These are phyloP conservation scores for Scalesia atractyloides DNA, from an alignment of 129 eudicot genomes.

Conservation along the genomic window DNA sequence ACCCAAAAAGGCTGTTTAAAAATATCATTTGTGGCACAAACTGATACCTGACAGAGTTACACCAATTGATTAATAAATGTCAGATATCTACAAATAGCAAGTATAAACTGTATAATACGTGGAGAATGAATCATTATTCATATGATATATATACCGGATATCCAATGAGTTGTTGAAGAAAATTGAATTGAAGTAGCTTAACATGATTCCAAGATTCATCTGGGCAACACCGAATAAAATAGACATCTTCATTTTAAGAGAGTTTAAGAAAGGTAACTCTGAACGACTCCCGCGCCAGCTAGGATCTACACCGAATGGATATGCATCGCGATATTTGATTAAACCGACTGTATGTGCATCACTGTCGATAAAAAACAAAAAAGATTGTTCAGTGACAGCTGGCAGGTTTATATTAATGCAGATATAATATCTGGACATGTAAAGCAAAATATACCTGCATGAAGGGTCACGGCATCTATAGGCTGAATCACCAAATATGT, in stretches of 20 bases:
- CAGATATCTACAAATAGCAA: constrained; percentile 15
- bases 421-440: not conserved
- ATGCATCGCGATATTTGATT: constrained; percentile 73
- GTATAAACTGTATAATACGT: constrained; percentile 1
- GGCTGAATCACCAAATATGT: constrained; percentile 91
- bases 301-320: constrained; percentile 99
- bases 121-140: too few species aligned
- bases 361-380: constrained; percentile 44
- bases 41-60: constrained; percentile 66
- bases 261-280: constrained; percentile 91
- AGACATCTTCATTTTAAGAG: constrained; percentile 99
- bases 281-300: constrained; percentile 99
- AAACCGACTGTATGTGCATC: constrained; percentile 75
- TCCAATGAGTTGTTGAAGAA: constrained; percentile 77
- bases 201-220: constrained; percentile 93
- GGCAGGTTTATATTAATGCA: constrained; percentile 12
- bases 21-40: constrained; percentile 96
- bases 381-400: constrained; percentile 20
- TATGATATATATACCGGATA: constrained; percentile 52
- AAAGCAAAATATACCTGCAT: constrained; percentile 67
- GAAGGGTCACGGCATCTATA: constrained; percentile 78
- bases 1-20: constrained; percentile 98
- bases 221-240: constrained; percentile 89
- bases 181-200: constrained; percentile 91
- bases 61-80: constrained; percentile 17